Conservation (phyloP, 208 protist species). For the Phytomonas sp. region DNA sequence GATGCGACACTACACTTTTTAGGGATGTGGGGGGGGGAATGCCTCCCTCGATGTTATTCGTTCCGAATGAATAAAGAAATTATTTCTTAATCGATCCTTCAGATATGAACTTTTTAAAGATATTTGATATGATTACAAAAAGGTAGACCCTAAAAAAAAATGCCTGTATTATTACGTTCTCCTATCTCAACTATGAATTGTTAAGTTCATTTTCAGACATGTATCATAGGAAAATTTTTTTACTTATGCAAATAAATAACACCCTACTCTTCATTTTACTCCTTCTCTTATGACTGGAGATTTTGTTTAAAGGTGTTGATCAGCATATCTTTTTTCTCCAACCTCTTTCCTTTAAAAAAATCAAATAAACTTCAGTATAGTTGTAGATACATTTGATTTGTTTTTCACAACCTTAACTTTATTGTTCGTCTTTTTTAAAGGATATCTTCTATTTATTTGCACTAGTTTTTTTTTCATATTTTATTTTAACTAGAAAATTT, state of each 20-base stretch:
- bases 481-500: background rate
- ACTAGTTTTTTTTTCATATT: constrained; percentile 9
- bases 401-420: constrained; percentile 12
- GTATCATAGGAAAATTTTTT: background rate
- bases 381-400: constrained; percentile 9
- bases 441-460: background rate
- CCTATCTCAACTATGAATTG: background rate
- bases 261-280: background rate
- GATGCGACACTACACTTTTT: background rate
- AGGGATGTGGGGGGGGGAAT: background rate
- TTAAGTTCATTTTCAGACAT: background rate
- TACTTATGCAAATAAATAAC: background rate
- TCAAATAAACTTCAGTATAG: background rate
- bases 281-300: background rate
- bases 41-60: background rate
- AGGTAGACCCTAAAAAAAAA: background rate
- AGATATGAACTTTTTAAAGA: constrained; percentile 2
- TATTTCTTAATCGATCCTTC: constrained; percentile 5
- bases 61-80: background rate
- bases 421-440: constrained; percentile 7
- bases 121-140: background rate
- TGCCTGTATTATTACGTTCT: constrained; percentile 2
- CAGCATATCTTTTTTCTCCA: constrained; percentile 3
- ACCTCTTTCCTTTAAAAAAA: constrained; percentile 6
- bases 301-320: background rate